Evolutionary conservation across 2,329 filamentous ascomycete genomes (phyloP), one percentile per base, ranked within the genome.

Genomic region (Aspergillus oerlinghausenensis): DNA sequence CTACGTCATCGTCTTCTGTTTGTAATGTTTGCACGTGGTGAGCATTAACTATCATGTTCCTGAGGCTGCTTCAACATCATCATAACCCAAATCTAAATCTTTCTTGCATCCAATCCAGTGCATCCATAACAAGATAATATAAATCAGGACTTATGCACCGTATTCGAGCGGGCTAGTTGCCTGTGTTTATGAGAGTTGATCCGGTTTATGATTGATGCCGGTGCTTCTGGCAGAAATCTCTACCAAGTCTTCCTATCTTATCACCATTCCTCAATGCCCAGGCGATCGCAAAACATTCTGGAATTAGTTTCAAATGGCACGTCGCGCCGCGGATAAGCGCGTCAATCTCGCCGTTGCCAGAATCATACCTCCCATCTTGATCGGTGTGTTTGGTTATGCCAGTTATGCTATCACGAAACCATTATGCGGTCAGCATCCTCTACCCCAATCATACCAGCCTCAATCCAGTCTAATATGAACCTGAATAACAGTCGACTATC

Each of bases 321-420:
- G 60, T 54, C 66, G 43, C 3, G 21, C 21, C 43, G 21, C 68
- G 61, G 67, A 73, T 55, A 75, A 74, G 63, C 75, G 78, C 62
- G 75, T 79, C 51, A 85, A 84, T 71, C 75, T 82, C 65, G 84
- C 81, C 73, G 80, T 82, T 50, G 84, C 86, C 52, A 81, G 87
- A 57, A 73, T 88, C 55, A 85, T 96, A 55, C 92, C 92, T 3
- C 63, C 86, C 42, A 70, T 93, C 51, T 82, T 96, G 43, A 73
- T 85, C 35, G 86, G 81, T 29, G 79, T 84, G 40, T 80, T 90
- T 59, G 85, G 80, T 40, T 91, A 90, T 72, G 84, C 84, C 21
- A 88, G 85, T 35, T 96, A 88, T 75, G 85, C 86, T 14, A 72
- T 92, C 50, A 84, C 89, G 50, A 85, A 82, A 60, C 80, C 81